phyloP scores from a whole-genome alignment of 192 early-diverging fungal species.

The Spizellomyces sp. region DNA sequence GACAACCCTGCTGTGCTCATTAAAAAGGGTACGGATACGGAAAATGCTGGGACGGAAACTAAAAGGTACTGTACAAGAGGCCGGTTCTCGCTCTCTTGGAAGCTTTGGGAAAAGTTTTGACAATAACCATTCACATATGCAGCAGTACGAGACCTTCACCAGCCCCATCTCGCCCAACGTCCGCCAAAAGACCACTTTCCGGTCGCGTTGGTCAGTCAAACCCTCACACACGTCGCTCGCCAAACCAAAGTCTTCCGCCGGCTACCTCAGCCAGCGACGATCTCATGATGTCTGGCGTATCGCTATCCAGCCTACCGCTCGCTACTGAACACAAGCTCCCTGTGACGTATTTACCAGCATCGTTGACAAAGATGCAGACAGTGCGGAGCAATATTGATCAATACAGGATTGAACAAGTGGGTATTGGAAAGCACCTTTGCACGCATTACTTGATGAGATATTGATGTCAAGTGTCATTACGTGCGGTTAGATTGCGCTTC shows the following conservation, averaged over 20 bases:
- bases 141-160: too few species aligned
- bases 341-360: neutral
- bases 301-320: too few species aligned
- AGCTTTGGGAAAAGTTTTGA: neutral
- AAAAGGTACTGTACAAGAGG: neutral
- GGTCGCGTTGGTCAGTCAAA: too few species aligned
- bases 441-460: too few species aligned
- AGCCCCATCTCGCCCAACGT: too few species aligned
- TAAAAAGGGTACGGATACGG: neutral
- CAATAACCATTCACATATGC: neutral
- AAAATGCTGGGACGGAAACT: neutral
- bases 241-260: neutral
- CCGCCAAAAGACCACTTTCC: too few species aligned
- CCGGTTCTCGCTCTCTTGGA: neutral
- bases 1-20: slow-evolving; percentile 11
- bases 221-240: neutral
- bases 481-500: slow-evolving; percentile 36
- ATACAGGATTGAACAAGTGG: slow-evolving; percentile 43
- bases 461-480: neutral
- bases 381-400: slow-evolving; percentile 41
- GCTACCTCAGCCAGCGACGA: neutral
- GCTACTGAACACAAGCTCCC: neutral
- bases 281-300: neutral
- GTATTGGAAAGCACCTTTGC: neutral
- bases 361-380: slow-evolving; percentile 35